phyloP scores from a whole-genome alignment of 2,329 filamentous ascomycete genomes.

The Mycosphaerella sp. region DNA sequence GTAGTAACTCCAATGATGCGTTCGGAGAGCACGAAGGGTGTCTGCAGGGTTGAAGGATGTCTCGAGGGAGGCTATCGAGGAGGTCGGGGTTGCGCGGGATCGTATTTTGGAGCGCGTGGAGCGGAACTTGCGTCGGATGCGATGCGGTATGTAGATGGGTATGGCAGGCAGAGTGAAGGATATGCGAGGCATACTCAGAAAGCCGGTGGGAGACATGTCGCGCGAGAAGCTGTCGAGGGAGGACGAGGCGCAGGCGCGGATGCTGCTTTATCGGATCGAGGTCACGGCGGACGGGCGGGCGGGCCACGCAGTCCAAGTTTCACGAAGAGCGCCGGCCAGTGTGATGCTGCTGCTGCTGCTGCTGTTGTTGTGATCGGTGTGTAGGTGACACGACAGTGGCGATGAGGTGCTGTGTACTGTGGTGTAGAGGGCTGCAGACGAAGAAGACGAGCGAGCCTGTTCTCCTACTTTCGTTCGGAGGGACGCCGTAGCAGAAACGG shows the following conservation, averaged over 20 bases:
- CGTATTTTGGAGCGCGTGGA: constrained; percentile 57
- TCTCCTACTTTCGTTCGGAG: too few species aligned
- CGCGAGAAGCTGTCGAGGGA: constrained; percentile 16
- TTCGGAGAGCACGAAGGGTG: constrained; percentile 66
- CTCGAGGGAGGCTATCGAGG: constrained; percentile 68
- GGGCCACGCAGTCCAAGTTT: neutral
- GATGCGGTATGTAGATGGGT: constrained; percentile 54
- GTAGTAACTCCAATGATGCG: constrained; percentile 72
- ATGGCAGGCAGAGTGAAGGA: constrained; percentile 45
- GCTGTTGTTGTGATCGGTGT: constrained; percentile 7
- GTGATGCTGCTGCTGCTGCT: neutral
- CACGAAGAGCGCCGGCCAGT: neutral
- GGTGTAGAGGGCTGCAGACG: too few species aligned
- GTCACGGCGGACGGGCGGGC: neutral
- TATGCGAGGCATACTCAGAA: constrained; percentile 40
- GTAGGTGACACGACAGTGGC: neutral
- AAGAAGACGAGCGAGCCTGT: neutral
- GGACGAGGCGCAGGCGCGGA: neutral
- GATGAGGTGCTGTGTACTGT: neutral
- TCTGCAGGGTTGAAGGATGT: constrained; percentile 76
- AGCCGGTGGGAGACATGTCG: constrained; percentile 32
- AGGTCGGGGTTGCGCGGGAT: constrained; percentile 58
- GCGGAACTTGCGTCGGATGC: constrained; percentile 59
- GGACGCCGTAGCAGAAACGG: too few species aligned
- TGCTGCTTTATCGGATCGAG: neutral